Conservation (phyloP, 768 basidiomycete genomes). For the Mycena epipterygia region DNA sequence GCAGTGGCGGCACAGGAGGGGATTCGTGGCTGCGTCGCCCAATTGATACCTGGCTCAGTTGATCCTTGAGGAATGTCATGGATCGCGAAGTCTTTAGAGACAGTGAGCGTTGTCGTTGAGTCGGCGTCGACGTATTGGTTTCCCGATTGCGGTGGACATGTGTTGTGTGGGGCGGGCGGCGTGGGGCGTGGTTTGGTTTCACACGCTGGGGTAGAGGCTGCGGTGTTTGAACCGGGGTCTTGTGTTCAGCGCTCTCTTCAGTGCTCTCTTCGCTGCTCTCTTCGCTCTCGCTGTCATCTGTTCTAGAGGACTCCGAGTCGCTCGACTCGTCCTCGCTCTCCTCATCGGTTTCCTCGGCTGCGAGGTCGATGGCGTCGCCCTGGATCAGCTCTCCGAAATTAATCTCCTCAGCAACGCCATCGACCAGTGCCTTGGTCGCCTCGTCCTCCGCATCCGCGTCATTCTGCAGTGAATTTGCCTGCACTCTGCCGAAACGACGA, state of each 20-base stretch:
- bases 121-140: constrained; percentile 12
- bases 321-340: constrained; percentile 51
- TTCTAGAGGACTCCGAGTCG: constrained; percentile 33
- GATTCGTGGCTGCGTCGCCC: constrained; percentile 47
- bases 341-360: constrained; percentile 77
- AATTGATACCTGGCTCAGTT: constrained; percentile 37
- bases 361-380: constrained; percentile 85
- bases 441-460: constrained; percentile 85
- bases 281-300: constrained; percentile 33
- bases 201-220: constrained; percentile 28
- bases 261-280: constrained; percentile 50
- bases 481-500: constrained; percentile 81
- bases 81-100: constrained; percentile 65
- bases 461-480: constrained; percentile 54
- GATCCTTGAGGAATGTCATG: constrained; percentile 49
- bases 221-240: constrained; percentile 30
- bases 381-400: constrained; percentile 84
- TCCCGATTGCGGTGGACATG: constrained; percentile 8
- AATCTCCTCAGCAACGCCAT: constrained; percentile 85
- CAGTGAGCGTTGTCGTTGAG: constrained; percentile 48
- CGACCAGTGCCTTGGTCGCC: constrained; percentile 83
- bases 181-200: neutral
- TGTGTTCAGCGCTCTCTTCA: constrained; percentile 30
- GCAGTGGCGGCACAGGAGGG: constrained; percentile 60
- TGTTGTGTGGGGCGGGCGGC: neutral